Evolutionary conservation across 2,329 filamentous ascomycete genomes (phyloP), one percentile per base, ranked within the genome.

Genomic region (Colletotrichum gloeosporioides): DNA sequence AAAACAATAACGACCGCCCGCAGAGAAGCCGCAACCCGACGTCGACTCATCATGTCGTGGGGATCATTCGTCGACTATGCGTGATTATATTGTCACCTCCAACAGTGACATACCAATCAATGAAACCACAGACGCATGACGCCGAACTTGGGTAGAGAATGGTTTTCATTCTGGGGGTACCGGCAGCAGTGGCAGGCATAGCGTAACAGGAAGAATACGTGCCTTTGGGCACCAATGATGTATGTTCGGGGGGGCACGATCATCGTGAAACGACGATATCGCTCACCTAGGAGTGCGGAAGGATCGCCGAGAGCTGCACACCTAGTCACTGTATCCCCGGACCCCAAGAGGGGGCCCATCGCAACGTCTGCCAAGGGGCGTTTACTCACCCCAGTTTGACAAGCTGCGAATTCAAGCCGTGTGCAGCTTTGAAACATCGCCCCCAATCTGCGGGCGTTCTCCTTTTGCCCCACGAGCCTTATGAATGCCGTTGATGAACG

Each of bases 41-140:
- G 34, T 76, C 64, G 71, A 65, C 71, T 76, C 70, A 61, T 76
- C 44, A 76, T 76, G 65, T 76, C 74, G 49, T 76, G 74, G 65
- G 65, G 29, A 36, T 74, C 70, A 67, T 70, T 65, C 36, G 64
- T 69, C 64, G 59, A 61, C 73, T 61, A 69, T 65, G 65, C 65
- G 71, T 76, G 29, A 74, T 76, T 73, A 74, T 69, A 65, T 55
- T 65, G 71, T 65, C 65, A 65, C 62, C 70, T 65, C 10, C 69
- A 27, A 69, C 31, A 63, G 39, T 53, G 49, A 63, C 36, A 53
- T 22, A 55, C 36, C 29, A 64, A 53, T 16, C 13, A 63, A 32
- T 36, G 29, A 69, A 76, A 59, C 55, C 32, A 63, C 29, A 27
- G 49, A 34, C 29, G 27, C n/a, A 36, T 29, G 25, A 18, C 36